Evolutionary conservation across 2,329 filamentous ascomycete species (phyloP), one percentile per base, ranked within the genome.

Genomic region (Cladophialophora carrionii): DNA sequence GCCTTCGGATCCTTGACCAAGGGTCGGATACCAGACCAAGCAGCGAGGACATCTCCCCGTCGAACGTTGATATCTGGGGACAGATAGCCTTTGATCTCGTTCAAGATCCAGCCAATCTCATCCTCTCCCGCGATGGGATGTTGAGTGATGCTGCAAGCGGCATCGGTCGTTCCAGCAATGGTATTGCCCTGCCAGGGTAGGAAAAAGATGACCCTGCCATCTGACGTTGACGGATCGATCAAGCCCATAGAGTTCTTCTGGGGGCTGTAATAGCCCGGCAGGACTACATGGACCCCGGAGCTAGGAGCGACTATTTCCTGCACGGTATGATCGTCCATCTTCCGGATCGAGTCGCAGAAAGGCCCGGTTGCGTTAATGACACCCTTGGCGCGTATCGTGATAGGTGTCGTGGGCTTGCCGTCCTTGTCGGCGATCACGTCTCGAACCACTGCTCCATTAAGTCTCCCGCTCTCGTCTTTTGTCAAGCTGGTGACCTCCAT

Each of bases 131-230:
- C 90, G 34, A 92, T 76, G 0, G 92, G 92, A 72, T 94, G 89
- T 48, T 84, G 82, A 4, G 85, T 85, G 70, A 96, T 91, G 32
- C 83, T 80, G 43, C 88, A 90, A 2, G 91, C 88, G 46, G 90
- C 88, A 74, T 96, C 92, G 7, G 91, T 96, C 4, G 92, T 96
- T 67, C 92, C 92, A 53, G 91, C 92, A 74, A 96, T 95, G 14
- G 91, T 96, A 79, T 95, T 95, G 56, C 91, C 91, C 79, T 96
- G 91, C 92, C 92, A 96, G 24, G 92, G 92, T 48, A 96, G 83
- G 83, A 96, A 96, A 85, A 96, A 96, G 74, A 96, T 94, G 57
- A 96, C 92, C 75, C 92, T 87, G 22, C 92, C 92, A 74, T 96
- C 92, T 1, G 91, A 96, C 1, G 92, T 95, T 48, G 87, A 87